Conservation (phyloP, 2,329 filamentous ascomycete genomes). For the Cryphonectria nitschkei region DNA sequence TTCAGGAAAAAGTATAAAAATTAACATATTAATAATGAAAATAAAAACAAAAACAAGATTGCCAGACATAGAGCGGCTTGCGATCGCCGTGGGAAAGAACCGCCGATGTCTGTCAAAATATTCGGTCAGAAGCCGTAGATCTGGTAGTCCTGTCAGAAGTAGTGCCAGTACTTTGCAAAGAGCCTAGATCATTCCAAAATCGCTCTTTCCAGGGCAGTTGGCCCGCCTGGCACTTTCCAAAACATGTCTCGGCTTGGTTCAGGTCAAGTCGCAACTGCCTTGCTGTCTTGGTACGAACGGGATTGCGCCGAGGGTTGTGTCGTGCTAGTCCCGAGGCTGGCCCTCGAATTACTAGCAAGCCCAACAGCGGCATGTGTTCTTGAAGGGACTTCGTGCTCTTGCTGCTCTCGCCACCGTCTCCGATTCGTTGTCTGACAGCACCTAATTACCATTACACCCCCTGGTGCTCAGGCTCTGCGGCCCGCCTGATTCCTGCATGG, state of each 20-base stretch:
- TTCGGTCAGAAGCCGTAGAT: slow-evolving; percentile 9
- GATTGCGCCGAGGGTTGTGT: background rate
- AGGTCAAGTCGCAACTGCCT: background rate
- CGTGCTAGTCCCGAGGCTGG: background rate
- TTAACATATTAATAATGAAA: background rate
- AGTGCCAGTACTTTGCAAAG: background rate
- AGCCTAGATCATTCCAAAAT: slow-evolving; percentile 6
- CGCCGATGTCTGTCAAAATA: background rate
- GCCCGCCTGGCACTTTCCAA: background rate
- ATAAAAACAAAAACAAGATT: background rate
- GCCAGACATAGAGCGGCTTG: background rate
- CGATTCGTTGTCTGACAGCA: background rate
- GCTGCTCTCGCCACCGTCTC: background rate
- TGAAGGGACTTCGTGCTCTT: background rate
- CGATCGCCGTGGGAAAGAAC: background rate
- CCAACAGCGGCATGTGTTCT: background rate
- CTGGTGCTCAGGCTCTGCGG: background rate
- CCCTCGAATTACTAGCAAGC: background rate
- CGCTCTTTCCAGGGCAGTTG: background rate
- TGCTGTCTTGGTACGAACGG: background rate
- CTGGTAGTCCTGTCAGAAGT: background rate
- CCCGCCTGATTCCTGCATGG: background rate
- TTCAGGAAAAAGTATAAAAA: background rate
- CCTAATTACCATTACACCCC: background rate
- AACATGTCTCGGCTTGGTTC: background rate